Base-by-base conservation (phyloP, 2,329 filamentous ascomycete species). In the Aspergillus phoenicis region DNA sequence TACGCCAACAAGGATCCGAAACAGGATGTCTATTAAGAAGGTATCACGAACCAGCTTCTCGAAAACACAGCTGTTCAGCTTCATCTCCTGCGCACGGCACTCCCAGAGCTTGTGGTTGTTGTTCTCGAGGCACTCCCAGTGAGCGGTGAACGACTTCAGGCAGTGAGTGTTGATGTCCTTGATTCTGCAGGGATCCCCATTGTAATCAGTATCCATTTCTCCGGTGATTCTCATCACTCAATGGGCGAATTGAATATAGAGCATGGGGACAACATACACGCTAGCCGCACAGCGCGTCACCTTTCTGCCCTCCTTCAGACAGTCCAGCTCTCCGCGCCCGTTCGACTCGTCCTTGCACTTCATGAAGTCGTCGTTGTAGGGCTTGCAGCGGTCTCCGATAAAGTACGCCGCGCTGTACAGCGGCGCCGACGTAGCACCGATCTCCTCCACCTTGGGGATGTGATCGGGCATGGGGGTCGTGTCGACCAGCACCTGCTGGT, bases 301-400 rank as follows among this genome's bases (percentile, higher is more conserved):
- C 80, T 95, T 91, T 78, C 95, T 87, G 60, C 95, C 95, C 83
- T 99, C 95, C 84, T 91, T 94, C 85, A 99, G 82, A 81, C 95
- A 99, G 70, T 97, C 91, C 66, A 96, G 80, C 84, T 99, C 95
- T 77, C 93, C 95, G 79, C 87, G 88, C 72, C 95, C 95, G 65
- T 91, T 89, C 72, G 92, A 89, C 81, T 97, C 93, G 70, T 87
- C 91, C 89, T 99, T 99, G 90, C 95, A 99, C 83, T 96, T 91
- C 94, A 99, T 99, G 82, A 90, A 99, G 82, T 99, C 95, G 84
- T 99, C 95, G 81, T 98, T 98, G 85, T 93, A 99, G 60, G 91
- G 84, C 77, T 87, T 90, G 88, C 95, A 99, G 75, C 94, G 89
- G 68, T 93, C 93, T 66, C 95, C 95, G 76, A 99, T 99, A 80